Conservation (phyloP, 2,329 filamentous ascomycete genomes). For the Hypoxylon sp. region DNA sequence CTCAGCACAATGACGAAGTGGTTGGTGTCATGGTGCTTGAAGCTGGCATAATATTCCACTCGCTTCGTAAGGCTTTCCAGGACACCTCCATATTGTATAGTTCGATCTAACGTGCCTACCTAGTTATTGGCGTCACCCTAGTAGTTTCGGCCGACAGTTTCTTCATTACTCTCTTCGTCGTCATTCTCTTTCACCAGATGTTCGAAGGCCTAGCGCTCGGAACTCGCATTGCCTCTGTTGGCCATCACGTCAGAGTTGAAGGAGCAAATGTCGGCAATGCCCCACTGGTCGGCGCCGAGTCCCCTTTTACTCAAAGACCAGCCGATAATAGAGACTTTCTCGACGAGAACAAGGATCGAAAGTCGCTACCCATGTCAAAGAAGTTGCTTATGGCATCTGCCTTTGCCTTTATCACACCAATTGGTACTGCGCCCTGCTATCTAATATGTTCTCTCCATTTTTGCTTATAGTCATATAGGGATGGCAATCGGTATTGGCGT, state of each 20-base stretch:
- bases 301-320: neutral
- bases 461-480: constrained; percentile 44
- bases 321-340: neutral
- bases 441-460: neutral
- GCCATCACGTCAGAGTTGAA: constrained; percentile 33
- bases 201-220: constrained; percentile 81
- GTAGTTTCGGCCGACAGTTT: constrained; percentile 66
- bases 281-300: neutral
- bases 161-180: constrained; percentile 66
- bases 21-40: constrained; percentile 75
- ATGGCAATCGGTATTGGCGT: constrained; percentile 84
- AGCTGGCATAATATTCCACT: constrained; percentile 79
- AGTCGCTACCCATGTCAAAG: constrained; percentile 50
- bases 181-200: constrained; percentile 81
- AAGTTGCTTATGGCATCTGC: constrained; percentile 69
- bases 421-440: too few species aligned
- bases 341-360: neutral
- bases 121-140: constrained; percentile 70
- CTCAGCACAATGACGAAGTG: constrained; percentile 42
- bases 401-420: constrained; percentile 76
- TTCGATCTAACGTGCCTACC: constrained; percentile 19
- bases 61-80: constrained; percentile 62
- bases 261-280: neutral
- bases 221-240: constrained; percentile 71
- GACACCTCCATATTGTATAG: neutral